Evolutionary conservation across 1,139 yeast species (phyloP), one percentile per base, ranked within the genome.

Genomic region (Wickerhamomyces sp.): DNA sequence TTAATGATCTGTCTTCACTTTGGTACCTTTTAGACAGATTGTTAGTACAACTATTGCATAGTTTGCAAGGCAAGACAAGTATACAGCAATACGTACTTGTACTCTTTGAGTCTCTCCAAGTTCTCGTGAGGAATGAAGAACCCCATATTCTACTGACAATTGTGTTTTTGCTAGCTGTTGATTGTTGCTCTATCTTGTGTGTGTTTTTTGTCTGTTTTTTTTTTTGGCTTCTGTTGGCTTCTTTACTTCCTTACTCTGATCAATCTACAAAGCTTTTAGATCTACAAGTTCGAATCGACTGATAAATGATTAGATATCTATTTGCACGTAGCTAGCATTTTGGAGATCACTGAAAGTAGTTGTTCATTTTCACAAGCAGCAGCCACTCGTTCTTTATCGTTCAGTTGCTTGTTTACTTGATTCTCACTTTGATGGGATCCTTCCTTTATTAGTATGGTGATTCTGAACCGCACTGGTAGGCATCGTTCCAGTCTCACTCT

Each of bases 341-440:
- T 91, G 58, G 90, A 85, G 41, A 94, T 86, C 15, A 94, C 99
- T 32, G 81, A 77, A 47, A 91, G 69, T 40, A 94, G 72, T 67
- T 94, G 99, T 49, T 88, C 96, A 58, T 94, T 94, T 60, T 94
- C 99, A 66, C 98, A 91, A 0, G 99, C 99, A 15, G 99, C 99
- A 29, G 97, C 96, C 0, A 93, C 98, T 52, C 99, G 73, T 65
- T 94, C 99, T 67, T 94, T 94, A 63, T 94, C 99, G 62, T 93
- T 93, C 52, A 94, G 76, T 66, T 94, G 99, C 61, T 93, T 91
- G 65, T 94, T 94, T 31, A 94, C 99, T 60, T 93, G 99, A 54
- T 78, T 79, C 62, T 94, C 99, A 58, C 95, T 87, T 64, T 93
- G 98, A 63, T 94, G 99, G 1, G 96, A 80, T 1, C 98, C 98